Percentiles rank a stretch among this genome's conserved stretches.
Evolutionary conservation across 1,284 basidiomycete genomes (phyloP).

Genomic region (Pascua sp.): DNA sequence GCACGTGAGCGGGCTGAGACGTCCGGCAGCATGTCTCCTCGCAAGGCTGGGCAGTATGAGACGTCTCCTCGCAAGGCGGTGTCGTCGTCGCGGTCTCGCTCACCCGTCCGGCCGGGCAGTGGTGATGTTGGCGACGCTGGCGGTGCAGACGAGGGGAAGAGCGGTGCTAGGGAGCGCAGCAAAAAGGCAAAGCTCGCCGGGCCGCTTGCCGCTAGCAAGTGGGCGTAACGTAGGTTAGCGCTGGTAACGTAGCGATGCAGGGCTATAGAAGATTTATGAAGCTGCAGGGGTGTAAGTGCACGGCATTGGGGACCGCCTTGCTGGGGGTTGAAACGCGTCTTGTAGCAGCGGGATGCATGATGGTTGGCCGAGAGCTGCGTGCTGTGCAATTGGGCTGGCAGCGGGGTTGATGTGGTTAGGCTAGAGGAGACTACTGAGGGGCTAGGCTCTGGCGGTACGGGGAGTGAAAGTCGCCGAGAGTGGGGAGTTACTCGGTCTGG

Average conservation of each 20-base stretch:
- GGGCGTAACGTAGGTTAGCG: conserved; percentile 9
- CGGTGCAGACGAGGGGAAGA: too few relatives aligned
- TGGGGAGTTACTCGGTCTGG: too few relatives aligned
- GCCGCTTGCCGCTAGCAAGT: conserved; percentile 14
- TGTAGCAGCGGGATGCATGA: neutral
- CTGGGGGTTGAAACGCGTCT: neutral
- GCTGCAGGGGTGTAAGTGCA: neutral
- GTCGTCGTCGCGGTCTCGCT: too few relatives aligned
- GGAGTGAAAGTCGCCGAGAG: too few relatives aligned
- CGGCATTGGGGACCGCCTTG: neutral
- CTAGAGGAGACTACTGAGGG: too few relatives aligned
- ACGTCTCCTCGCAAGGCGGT: neutral
- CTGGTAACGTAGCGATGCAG: neutral
- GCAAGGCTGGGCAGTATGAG: neutral
- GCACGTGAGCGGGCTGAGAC: neutral
- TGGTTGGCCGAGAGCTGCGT: neutral
- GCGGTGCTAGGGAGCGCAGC: too few relatives aligned
- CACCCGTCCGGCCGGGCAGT: too few relatives aligned
- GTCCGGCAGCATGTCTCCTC: neutral
- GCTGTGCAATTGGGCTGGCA: too few relatives aligned
- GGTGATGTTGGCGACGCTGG: too few relatives aligned
- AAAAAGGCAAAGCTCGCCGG: conserved; percentile 11
- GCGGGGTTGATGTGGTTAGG: too few relatives aligned
- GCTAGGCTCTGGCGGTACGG: too few relatives aligned
- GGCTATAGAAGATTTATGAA: neutral